Evolutionary conservation across 2,329 filamentous ascomycete species (phyloP).

Genomic region (Phaeomoniella chlamydospora): DNA sequence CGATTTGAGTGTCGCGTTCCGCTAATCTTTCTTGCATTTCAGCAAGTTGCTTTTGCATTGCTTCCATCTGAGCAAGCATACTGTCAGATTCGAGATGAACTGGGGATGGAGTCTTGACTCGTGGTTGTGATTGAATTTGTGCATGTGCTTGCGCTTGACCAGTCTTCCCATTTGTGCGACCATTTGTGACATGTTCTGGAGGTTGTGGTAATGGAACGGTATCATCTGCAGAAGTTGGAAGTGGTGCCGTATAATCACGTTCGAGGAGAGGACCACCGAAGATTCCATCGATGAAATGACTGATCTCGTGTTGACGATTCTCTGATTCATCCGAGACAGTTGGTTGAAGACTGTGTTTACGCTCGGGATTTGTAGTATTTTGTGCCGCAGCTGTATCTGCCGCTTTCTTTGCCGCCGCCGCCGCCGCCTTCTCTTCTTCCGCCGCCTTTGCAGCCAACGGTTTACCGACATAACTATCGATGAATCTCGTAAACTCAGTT

Average conservation of each 20-base stretch:
- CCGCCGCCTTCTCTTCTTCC: too few relatives aligned
- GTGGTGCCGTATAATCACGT: not conserved
- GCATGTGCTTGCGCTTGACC: too few relatives aligned
- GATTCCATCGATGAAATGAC: not conserved
- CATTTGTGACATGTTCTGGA: not conserved
- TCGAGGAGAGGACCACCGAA: not conserved
- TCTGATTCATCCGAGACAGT: not conserved
- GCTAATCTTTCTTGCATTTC: too few relatives aligned
- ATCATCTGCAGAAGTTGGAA: not conserved
- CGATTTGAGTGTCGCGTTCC: not conserved
- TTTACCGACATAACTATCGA: not conserved
- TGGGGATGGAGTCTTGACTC: not conserved
- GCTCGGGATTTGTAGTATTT: not conserved
- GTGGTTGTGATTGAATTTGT: not conserved
- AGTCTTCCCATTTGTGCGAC: not conserved
- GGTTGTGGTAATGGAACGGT: not conserved
- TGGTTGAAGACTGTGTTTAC: not conserved
- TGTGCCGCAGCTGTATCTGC: not conserved
- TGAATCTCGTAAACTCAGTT: not conserved
- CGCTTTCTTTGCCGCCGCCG: not conserved
- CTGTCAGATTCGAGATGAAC: not conserved
- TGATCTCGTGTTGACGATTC: not conserved
- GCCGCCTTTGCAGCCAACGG: not conserved
- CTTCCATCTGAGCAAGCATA: not conserved
- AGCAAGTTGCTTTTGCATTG: not conserved